Evolutionary conservation across 148 eudicot genomes (phyloP).

Genomic region (Rhododendron kiyosumense): DNA sequence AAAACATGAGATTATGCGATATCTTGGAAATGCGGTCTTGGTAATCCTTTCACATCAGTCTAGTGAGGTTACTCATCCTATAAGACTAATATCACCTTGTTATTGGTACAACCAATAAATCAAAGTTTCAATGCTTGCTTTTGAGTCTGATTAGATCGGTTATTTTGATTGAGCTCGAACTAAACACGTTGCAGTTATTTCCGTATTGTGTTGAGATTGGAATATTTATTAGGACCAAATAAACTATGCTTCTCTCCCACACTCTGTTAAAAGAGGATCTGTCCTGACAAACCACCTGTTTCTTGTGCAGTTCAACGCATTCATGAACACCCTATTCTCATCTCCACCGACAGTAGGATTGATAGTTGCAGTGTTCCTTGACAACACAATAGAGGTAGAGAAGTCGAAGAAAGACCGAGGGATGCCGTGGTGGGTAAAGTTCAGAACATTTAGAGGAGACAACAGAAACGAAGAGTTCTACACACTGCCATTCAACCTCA

Average conservation of each 20-base stretch:
- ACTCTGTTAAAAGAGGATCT: neutral
- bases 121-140: neutral
- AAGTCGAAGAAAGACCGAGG: conserved; percentile 91
- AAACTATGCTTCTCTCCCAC: neutral
- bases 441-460: conserved; percentile 91
- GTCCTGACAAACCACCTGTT: neutral
- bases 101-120: neutral
- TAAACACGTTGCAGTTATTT: neutral
- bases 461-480: conserved; percentile 96
- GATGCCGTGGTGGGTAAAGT: conserved; percentile 99
- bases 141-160: neutral
- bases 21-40: neutral
- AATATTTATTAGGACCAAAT: neutral
- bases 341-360: conserved; percentile 86
- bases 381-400: conserved; percentile 93
- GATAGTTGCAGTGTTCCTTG: conserved; percentile 85
- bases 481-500: conserved; percentile 92
- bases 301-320: conserved; percentile 82
- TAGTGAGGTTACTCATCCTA: neutral
- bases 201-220: neutral
- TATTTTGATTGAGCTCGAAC: neutral
- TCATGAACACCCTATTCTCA: conserved; percentile 75
- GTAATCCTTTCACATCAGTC: neutral
- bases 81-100: neutral
- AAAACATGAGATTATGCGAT: neutral